Evolutionary conservation across 345 rosid species (phyloP).

Genomic region (Salix caprea): DNA sequence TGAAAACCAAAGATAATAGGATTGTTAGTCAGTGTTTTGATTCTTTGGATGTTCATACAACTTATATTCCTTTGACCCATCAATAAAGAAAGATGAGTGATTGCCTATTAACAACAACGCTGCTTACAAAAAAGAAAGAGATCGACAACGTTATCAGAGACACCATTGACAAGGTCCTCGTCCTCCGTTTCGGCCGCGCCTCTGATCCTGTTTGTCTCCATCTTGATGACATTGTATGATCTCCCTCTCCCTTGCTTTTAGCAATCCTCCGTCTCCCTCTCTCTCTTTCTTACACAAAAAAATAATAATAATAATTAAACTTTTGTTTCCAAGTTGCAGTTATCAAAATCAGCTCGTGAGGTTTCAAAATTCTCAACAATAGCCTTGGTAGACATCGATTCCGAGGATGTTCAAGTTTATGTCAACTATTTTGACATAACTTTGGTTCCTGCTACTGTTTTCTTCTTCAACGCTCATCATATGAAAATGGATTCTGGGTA

Average conservation of each 20-base stretch:
- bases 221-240: constrained; percentile 58
- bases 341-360: constrained; percentile 66
- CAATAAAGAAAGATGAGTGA: constrained; percentile 39
- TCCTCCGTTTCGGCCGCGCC: constrained; percentile 81
- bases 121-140: constrained; percentile 64
- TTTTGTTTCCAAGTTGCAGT: constrained; percentile 26
- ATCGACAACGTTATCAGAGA: constrained; percentile 63
- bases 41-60: too few relatives aligned
- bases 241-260: not conserved
- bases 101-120: constrained; percentile 31
- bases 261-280: not conserved
- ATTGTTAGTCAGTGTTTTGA: too few relatives aligned
- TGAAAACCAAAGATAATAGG: too few relatives aligned
- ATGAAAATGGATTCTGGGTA: constrained; percentile 98
- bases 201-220: constrained; percentile 57
- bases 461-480: constrained; percentile 93
- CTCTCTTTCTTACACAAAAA: too few relatives aligned
- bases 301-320: too few relatives aligned
- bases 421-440: constrained; percentile 79
- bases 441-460: constrained; percentile 64
- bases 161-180: constrained; percentile 84
- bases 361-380: constrained; percentile 63
- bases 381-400: constrained; percentile 67
- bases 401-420: constrained; percentile 73
- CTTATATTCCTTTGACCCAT: too few relatives aligned